Evolutionary conservation across 345 rosid genomes (phyloP), one percentile per base, ranked within the genome.

Genomic region (Acer campestre): DNA sequence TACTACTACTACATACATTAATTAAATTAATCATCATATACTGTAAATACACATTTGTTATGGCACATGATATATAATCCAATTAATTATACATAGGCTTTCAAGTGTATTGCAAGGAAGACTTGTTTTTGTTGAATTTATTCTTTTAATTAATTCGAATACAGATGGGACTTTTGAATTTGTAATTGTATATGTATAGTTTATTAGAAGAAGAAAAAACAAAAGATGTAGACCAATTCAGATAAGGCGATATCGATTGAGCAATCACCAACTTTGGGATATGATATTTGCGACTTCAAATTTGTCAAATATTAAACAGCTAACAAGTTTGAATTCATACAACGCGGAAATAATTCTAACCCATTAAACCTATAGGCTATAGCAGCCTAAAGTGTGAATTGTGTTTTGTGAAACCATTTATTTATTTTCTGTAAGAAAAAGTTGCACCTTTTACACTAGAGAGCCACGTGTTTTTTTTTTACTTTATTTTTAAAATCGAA

Each of bases 261-360:
- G 53, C 27, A 27, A 59, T 62, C 64, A 46, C 55, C 73, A 17
- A 35, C 22, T 23, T 46, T 29, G 16, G 7, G 38, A 35, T 35
- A 35, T 35, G 4, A 4, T 31, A 35, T 31, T 31, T 59, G 22
- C 7, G 31, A 3, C n/a, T 20, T 65, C 51, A 76, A 72, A 27
- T 48, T 72, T 80, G 59, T 72, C 75, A 74, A 67, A 61, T 61
- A 35, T 35, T 1, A n/a, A 1, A 25, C 78, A 80, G 80, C 80
- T 76, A 76, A 61, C 69, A 55, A 51, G 72, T 75, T 75, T 75
- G 78, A 75, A 67, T 55, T 4, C 6, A 38, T 18, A 61, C 56
- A 48, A 75, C 76, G 79, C 73, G 79, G 46, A 64, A 13, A 67
- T 35, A 35, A 35, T 35, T 3, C 38, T 35, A 35, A 35, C 31